These are phyloP conservation scores for Diaporthe nobilis DNA, from an alignment of 2,329 filamentous ascomycete genomes.

Conservation along the genomic window DNA sequence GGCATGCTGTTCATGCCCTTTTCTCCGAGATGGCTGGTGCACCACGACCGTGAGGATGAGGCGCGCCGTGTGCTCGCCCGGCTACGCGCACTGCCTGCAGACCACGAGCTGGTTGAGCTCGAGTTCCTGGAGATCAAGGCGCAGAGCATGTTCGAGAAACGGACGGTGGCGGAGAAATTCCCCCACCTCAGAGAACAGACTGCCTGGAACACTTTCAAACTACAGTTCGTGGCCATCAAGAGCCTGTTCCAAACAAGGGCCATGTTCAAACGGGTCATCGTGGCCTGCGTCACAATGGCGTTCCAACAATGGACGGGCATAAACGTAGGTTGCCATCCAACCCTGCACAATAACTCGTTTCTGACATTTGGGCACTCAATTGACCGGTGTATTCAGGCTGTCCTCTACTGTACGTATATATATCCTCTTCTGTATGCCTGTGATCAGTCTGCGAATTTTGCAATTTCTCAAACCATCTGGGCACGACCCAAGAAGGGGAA, in stretches of 20 bases:
- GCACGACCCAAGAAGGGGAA: conserved; percentile 1
- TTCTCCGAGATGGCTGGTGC: conserved; percentile 81
- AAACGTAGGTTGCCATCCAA: conserved; percentile 52
- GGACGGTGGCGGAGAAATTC: conserved; percentile 76
- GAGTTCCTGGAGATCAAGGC: conserved; percentile 90
- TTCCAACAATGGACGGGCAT: conserved; percentile 61
- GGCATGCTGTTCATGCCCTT: conserved; percentile 88
- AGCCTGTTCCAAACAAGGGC: conserved; percentile 75
- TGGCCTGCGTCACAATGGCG: conserved; percentile 75
- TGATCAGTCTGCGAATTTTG: too few relatives aligned
- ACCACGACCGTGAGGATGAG: conserved; percentile 78
- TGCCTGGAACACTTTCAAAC: conserved; percentile 74
- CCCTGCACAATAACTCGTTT: conserved; percentile 41
- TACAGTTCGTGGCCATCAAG: conserved; percentile 77
- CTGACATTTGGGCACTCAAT: not conserved
- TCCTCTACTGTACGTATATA: conserved; percentile 12
- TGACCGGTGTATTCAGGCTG: conserved; percentile 3
- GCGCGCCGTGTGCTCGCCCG: conserved; percentile 73
- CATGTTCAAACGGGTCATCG: conserved; percentile 76
- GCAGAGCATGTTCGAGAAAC: conserved; percentile 83
- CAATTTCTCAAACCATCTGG: not conserved
- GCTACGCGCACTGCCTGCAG: conserved; percentile 72
- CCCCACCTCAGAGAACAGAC: conserved; percentile 74
- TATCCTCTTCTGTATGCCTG: not conserved
- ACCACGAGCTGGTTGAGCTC: conserved; percentile 78